These are phyloP conservation scores for Leavenworthia alabamica DNA, from an alignment of 345 rosid genomes.

Conservation along the genomic window DNA sequence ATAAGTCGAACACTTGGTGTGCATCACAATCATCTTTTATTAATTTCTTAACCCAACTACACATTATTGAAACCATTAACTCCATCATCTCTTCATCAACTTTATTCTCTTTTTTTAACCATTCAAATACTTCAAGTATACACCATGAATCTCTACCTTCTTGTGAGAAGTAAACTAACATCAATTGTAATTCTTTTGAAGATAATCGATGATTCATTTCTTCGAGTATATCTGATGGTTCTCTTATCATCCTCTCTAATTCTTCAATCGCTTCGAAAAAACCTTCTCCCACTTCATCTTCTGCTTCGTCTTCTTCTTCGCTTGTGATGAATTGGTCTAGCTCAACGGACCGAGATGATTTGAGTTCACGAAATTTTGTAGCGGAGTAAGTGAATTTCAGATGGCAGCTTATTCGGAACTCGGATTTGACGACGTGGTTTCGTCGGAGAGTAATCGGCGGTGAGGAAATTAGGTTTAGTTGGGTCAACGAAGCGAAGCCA, in stretches of 20 bases:
- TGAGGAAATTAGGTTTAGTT: constrained; percentile 28
- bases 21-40: constrained; percentile 55
- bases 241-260: constrained; percentile 76
- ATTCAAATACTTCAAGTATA: constrained; percentile 89
- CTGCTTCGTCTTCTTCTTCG: constrained; percentile 39
- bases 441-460: constrained; percentile 22
- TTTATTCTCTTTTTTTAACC: constrained; percentile 70
- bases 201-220: constrained; percentile 87
- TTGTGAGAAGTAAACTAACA: constrained; percentile 83
- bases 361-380: constrained; percentile 33
- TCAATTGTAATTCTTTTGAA: constrained; percentile 65
- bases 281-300: constrained; percentile 66
- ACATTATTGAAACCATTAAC: constrained; percentile 90
- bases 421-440: constrained; percentile 1
- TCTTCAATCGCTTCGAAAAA: constrained; percentile 89
- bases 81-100: constrained; percentile 91
- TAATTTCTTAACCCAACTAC: constrained; percentile 77
- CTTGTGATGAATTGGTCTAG: constrained; percentile 59
- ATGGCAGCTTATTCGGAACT: constrained; percentile 31
- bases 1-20: constrained; percentile 59
- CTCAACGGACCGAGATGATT: constrained; percentile 50
- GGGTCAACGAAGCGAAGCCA: constrained; percentile 36
- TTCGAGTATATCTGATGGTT: constrained; percentile 77
- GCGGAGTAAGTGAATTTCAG: constrained; percentile 24
- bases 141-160: constrained; percentile 98